phyloP scores from a whole-genome alignment of 768 basidiomycete species.

The Agaricus subrufescens region DNA sequence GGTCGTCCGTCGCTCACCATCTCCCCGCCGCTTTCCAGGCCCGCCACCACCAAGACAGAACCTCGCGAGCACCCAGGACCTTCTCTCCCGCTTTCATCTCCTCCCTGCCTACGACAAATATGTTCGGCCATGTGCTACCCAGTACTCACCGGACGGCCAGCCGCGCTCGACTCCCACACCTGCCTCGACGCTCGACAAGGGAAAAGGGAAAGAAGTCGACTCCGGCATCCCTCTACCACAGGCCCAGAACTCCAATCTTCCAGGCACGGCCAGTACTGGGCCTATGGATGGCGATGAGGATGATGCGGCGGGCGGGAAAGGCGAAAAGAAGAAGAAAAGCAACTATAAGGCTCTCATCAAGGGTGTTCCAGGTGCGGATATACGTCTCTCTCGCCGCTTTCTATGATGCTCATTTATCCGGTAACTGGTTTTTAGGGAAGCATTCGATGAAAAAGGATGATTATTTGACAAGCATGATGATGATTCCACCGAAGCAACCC shows the following conservation, averaged over 20 bases:
- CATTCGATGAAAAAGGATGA: conserved; percentile 81
- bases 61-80: conserved; percentile 75
- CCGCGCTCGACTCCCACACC: conserved; percentile 6
- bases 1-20: conserved; percentile 1
- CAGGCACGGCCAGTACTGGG: conserved; percentile 29
- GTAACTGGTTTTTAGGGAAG: conserved; percentile 43
- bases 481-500: conserved; percentile 67
- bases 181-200: conserved; percentile 31
- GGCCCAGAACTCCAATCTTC: conserved; percentile 11
- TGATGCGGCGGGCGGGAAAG: conserved; percentile 48
- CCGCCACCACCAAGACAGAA: conserved; percentile 39
- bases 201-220: conserved; percentile 45
- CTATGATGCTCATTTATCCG: conserved; percentile 7
- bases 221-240: conserved; percentile 15
- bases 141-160: conserved; percentile 5
- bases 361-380: conserved; percentile 59
- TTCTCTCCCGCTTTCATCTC: conserved; percentile 67
- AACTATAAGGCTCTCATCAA: conserved; percentile 75
- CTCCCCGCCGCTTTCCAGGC: conserved; percentile 18
- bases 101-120: conserved; percentile 78
- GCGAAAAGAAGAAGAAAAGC: conserved; percentile 73
- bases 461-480: conserved; percentile 61
- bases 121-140: conserved; percentile 46
- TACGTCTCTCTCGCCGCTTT: conserved; percentile 2
- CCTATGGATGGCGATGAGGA: conserved; percentile 45